Base-by-base conservation (phyloP, 1,284 basidiomycete species). In the Fomitopsis schrenkii region DNA sequence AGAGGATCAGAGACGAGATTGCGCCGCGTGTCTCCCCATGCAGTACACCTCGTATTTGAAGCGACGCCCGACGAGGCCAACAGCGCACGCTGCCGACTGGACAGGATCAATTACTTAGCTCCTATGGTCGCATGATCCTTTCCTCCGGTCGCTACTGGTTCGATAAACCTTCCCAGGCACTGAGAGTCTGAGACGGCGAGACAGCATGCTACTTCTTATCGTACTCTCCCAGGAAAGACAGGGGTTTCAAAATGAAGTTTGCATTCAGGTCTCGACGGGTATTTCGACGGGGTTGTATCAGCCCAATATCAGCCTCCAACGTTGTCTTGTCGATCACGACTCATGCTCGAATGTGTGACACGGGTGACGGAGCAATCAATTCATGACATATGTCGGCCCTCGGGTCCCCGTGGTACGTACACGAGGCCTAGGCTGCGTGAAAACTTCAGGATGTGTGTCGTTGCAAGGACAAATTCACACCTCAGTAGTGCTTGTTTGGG, bases 1-100 rank as follows among this genome's bases (percentile, higher is more conserved):
- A 22, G 44, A 45, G n/a, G 44, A 45, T 45, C 22, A 46, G 48
- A 54, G 52, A 30, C 35, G 10, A 50, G 19, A 33, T 50, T 22
- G 22, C 54, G 53, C 55, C 59, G 60, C 60, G 60, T 61, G 60
- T 50, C 35, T 15, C 14, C 48, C 38, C 60, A 33, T 44, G 58
- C 58, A 38, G 45, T 22, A 45, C 8, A 19, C 7, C 10, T 15
- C n/a, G 17, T 22, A 48, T 14, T 28, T n/a, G 15, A 14, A 33
- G 28, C 46, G 35, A 36, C 35, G 35, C 35, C 35, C 35, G 35
- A 36, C 35, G 35, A 36, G 35, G 7, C 46, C 22, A 9, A 3
- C 46, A 14, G 46, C 30, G 48, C 28, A 10, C 15, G 5, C 48
- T 50, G 28, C 48, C 28, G 48, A 50, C 48, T 9, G 35, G 48